Evolutionary conservation across 331 rosid genomes (phyloP), one percentile per base, ranked within the genome.

Genomic region (Quercus tomentella): DNA sequence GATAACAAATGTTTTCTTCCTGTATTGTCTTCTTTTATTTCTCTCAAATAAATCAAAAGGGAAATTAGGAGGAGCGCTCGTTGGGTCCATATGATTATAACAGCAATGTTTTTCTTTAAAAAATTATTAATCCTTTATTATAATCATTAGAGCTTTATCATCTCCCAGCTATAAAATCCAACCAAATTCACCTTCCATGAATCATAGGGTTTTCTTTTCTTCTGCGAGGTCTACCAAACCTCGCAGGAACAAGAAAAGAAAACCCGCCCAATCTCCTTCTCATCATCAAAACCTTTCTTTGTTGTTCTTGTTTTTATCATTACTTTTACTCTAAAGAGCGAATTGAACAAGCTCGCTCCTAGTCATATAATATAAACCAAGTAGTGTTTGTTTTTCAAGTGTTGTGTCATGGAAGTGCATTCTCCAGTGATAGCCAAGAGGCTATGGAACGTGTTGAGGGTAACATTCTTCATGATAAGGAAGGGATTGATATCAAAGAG

Each of bases 401-500:
- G 63, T 60, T 18, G 43, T 58, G 6, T 55, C 75, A 86, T 88
- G 94, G 87, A 72, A 41, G 54, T 58, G 4, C 94, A 86, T 57
- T 82, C 94, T 28, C 57, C 76, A 23, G 77, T 67, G 4, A 76
- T 73, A 49, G 77, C 83, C 1, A 88, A 87, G 80, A 91, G 82
- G 77, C 56, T 88, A 21, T 87, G 95, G 95, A 87, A 85, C 30
- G 81, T 88, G 76, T 57, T 88, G 35, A 88, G 92, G 76, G 77
- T 85, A 69, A 43, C 91, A 6, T 86, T 80, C 81, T 84, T 88
- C 65, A 87, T 91, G 95, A 73, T 87, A 12, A 83, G 89, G 73
- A 90, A 85, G 61, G 91, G 92, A 23, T 7, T 88, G 4, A 56
- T 87, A 58, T 88, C 94, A 25, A 90, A 88, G 85, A 83, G 92